Base-by-base conservation (phyloP, 345 rosid genomes). In the Populus deltoides region DNA sequence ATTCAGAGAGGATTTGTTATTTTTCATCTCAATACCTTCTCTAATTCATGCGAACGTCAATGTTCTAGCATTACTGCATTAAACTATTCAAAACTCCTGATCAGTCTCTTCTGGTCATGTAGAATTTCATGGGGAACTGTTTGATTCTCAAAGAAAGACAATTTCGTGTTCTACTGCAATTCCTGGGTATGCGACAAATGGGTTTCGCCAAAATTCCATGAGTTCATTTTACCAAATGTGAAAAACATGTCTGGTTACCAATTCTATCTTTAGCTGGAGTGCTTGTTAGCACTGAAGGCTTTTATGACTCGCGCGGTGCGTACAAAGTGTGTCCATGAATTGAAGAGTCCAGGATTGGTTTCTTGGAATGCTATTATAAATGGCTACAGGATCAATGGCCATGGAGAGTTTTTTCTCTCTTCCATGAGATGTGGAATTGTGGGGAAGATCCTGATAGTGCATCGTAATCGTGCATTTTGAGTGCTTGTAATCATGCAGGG, bases 201-300 rank as follows among this genome's bases (percentile, higher is more conserved):
- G 86, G 41, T 45, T 59, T 78, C 69, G 47, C 33, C 0, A 20
- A 25, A 83, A 81, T 49, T 85, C 85, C 15, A 18, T 83, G 18
- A 73, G 79, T 33, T 68, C 66, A 13, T 87, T 86, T 75, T 78
- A 85, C 62, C 78, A 13, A 4, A 83, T 89, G 89, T 80, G 86
- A 67, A 7, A 63, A 8, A 73, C 75, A 3, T 83, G 86, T 39
- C 74, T 85, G 38, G 59, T 68, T 43, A 85, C 81, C 8, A 85
- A 89, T 85, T 86, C 90, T n/a, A 85, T 87, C 84, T 68, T 6
- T 87, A 65, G 89, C 83, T 24, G 88, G 86, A 57, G 83, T 75
- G 65, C 88, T 89, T 49, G 79, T 86, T 16, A 72, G 84, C 45
- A 49, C 77, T 8, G 78, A 62, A 8, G 83, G 84, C 69, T 17